A percentile compares a stretch with the other conserved stretches of the same genome.
Conservation (phyloP, 2,329 filamentous ascomycete species). For the Pezicula radicicola region DNA sequence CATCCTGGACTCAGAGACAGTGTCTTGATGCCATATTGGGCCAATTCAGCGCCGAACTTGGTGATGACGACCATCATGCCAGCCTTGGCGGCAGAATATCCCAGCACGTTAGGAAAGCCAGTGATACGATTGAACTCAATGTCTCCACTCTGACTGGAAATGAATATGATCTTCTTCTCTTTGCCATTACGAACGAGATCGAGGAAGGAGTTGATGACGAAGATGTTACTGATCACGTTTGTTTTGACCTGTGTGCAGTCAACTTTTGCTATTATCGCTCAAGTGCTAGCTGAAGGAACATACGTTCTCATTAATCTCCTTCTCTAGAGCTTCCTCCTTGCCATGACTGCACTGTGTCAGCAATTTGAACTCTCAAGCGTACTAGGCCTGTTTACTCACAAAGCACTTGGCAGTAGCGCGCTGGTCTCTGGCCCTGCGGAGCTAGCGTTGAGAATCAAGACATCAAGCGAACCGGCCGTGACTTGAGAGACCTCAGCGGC, state of each 20-base stretch:
- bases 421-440: background rate
- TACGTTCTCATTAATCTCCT: conserved; percentile 1
- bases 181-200: conserved; percentile 3
- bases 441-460: conserved; percentile 6
- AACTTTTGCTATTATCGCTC: background rate
- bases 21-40: conserved; percentile 2
- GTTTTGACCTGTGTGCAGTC: conserved; percentile 1
- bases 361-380: background rate
- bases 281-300: background rate
- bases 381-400: background rate
- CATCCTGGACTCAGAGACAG: conserved; percentile 6
- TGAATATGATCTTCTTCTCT: conserved; percentile 5
- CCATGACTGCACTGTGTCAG: background rate
- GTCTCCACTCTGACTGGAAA: conserved; percentile 2
- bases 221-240: conserved; percentile 4
- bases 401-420: background rate
- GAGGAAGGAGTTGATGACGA: conserved; percentile 5
- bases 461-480: conserved; percentile 4
- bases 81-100: conserved; percentile 5
- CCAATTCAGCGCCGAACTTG: conserved; percentile 4
- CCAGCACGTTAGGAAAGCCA: background rate
- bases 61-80: conserved; percentile 3
- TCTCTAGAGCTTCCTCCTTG: background rate
- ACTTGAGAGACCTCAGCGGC: conserved; percentile 3
- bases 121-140: conserved; percentile 2